These are phyloP conservation scores for Dactylellina haptotyla DNA, from an alignment of 2,329 filamentous ascomycete genomes.

Conservation along the genomic window DNA sequence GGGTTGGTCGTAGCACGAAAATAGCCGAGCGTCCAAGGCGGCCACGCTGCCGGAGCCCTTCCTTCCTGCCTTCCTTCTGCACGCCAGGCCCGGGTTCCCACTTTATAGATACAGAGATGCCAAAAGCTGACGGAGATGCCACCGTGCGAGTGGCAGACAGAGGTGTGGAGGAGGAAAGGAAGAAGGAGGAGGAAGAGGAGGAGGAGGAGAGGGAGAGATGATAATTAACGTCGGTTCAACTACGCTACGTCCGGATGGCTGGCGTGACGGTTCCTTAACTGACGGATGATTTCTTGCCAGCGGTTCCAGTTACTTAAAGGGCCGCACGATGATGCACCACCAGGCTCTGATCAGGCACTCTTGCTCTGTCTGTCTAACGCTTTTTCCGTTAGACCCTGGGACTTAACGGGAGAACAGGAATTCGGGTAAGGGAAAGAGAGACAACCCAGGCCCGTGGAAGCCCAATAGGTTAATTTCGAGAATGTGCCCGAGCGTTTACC, in stretches of 20 bases:
- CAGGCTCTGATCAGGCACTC: no score
- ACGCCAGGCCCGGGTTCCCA: no score
- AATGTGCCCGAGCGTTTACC: no score
- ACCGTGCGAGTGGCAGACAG: background rate
- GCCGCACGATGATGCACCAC: constrained; percentile 1
- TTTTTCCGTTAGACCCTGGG: no score
- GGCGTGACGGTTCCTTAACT: background rate
- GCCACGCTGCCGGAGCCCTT: background rate
- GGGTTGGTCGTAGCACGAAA: constrained; percentile 9
- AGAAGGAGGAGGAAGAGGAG: background rate
- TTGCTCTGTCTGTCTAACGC: no score
- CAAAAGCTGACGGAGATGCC: background rate
- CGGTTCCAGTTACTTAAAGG: constrained; percentile 46
- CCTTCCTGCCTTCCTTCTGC: no score
- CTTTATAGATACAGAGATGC: no score
- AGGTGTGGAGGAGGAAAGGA: background rate
- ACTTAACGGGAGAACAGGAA: no score
- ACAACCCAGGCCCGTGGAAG: no score
- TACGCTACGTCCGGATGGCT: background rate
- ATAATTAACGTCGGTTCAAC: background rate
- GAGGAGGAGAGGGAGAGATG: background rate
- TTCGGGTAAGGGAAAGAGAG: no score
- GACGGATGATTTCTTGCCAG: background rate
- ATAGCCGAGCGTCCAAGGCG: constrained; percentile 10
- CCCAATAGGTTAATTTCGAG: no score